phyloP scores from a whole-genome alignment of 176 grass and related monocot genomes.

The Aegilops bicornis region DNA sequence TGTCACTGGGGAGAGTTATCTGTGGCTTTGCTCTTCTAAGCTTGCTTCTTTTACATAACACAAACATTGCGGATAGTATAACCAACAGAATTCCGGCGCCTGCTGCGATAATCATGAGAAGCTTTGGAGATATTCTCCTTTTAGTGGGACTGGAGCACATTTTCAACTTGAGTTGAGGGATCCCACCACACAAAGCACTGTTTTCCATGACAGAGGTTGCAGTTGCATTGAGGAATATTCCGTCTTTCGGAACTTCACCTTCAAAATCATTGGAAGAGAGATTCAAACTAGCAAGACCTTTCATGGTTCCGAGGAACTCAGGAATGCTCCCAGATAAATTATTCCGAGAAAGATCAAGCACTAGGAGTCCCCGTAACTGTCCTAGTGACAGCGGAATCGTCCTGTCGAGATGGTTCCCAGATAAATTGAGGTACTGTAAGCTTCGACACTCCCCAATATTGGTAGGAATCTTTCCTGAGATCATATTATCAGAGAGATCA shows the following conservation, averaged over 20 bases:
- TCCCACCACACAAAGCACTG: slow-evolving; percentile 11
- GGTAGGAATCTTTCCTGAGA: slow-evolving; percentile 44
- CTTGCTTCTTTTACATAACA: slow-evolving; percentile 2
- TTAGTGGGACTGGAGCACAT: background rate
- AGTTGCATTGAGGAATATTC: slow-evolving; percentile 2
- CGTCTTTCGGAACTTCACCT: background rate
- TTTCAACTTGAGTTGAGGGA: slow-evolving; percentile 3
- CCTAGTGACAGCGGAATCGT: slow-evolving; percentile 27
- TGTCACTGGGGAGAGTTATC: background rate
- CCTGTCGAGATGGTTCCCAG: slow-evolving; percentile 38
- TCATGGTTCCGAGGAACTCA: background rate
- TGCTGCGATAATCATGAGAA: background rate
- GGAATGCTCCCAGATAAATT: slow-evolving; percentile 2
- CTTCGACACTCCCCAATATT: slow-evolving; percentile 32
- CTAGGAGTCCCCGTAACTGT: background rate
- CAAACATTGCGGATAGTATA: background rate
- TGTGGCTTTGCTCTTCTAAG: background rate
- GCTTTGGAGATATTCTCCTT: slow-evolving; percentile 9
- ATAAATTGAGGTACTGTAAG: slow-evolving; percentile 34
- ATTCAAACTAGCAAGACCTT: background rate
- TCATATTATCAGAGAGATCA: slow-evolving; percentile 42
- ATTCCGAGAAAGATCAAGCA: slow-evolving; percentile 13
- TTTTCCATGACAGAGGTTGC: background rate
- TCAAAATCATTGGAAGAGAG: slow-evolving; percentile 14
- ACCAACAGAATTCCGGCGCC: background rate